phyloP scores from a whole-genome alignment of 1,139 yeast genomes.

The Suhomyces anneliseae region DNA sequence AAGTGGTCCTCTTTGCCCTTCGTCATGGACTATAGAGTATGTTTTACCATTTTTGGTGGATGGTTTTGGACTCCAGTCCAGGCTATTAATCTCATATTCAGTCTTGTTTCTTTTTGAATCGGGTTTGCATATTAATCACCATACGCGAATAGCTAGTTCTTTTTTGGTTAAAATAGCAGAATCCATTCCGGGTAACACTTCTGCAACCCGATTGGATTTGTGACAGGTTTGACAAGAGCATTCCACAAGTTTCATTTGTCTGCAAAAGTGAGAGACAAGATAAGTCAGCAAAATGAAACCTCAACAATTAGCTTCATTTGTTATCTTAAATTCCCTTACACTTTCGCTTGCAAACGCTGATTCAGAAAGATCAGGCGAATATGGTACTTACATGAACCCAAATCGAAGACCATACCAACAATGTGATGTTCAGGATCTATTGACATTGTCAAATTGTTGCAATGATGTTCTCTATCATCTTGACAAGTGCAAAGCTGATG shows the following conservation, averaged over 20 bases:
- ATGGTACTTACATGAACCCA: constrained; percentile 49
- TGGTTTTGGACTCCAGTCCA: constrained; percentile 4
- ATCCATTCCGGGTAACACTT: too few relatives aligned
- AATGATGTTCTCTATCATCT: constrained; percentile 45
- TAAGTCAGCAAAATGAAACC: too few relatives aligned
- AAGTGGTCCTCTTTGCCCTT: background rate
- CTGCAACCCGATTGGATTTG: too few relatives aligned
- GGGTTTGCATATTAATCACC: background rate
- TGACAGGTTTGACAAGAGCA: too few relatives aligned
- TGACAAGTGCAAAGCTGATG: constrained; percentile 52
- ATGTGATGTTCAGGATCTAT: constrained; percentile 44
- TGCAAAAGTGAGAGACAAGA: too few relatives aligned
- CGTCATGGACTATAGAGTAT: background rate
- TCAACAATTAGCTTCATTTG: too few relatives aligned
- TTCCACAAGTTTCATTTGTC: too few relatives aligned
- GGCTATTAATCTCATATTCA: background rate
- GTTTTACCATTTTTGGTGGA: background rate
- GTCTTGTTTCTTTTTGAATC: background rate
- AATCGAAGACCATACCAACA: constrained; percentile 40
- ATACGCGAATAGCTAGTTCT: background rate
- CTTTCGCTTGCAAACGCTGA: background rate
- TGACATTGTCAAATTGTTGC: constrained; percentile 44
- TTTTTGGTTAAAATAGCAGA: too few relatives aligned
- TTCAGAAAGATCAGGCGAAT: constrained; percentile 18
- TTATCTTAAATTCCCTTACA: too few relatives aligned